A percentile compares a stretch with the other conserved stretches of the same genome.
Evolutionary conservation across 768 basidiomycete species (phyloP).

Genomic region (Phanerochaete carnosa): DNA sequence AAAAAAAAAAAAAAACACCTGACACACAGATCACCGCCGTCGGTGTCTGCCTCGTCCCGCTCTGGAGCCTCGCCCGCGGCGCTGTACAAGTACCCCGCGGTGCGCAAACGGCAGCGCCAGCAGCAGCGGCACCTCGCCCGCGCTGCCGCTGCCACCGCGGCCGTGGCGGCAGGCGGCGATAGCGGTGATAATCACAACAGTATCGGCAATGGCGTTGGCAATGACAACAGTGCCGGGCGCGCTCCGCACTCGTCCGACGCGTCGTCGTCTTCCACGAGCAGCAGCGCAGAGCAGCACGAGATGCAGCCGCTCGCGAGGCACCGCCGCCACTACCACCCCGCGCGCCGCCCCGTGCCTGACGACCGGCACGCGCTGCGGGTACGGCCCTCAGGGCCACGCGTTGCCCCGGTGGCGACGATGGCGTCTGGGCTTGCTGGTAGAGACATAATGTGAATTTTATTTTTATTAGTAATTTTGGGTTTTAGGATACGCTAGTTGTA

Average conservation of each 20-base stretch:
- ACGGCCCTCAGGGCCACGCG: neutral
- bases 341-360: neutral
- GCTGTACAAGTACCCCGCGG: constrained; percentile 17
- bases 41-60: constrained; percentile 19
- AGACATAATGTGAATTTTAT: no score
- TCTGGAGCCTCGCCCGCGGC: constrained; percentile 23
- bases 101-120: neutral
- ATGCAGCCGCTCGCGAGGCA: neutral
- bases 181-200: no score
- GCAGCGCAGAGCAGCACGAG: neutral
- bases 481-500: no score
- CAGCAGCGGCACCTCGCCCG: neutral
- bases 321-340: neutral
- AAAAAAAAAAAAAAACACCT: no score
- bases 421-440: no score
- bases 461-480: no score
- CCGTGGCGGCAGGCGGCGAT: neutral
- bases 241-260: neutral
- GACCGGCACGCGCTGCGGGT: neutral
- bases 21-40: no score
- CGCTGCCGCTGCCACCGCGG: neutral
- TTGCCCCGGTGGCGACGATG: neutral
- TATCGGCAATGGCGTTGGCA: neutral
- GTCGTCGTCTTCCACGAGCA: neutral
- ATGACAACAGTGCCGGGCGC: neutral